phyloP scores from a whole-genome alignment of 768 basidiomycete genomes.

The Boletus reticuloceps region DNA sequence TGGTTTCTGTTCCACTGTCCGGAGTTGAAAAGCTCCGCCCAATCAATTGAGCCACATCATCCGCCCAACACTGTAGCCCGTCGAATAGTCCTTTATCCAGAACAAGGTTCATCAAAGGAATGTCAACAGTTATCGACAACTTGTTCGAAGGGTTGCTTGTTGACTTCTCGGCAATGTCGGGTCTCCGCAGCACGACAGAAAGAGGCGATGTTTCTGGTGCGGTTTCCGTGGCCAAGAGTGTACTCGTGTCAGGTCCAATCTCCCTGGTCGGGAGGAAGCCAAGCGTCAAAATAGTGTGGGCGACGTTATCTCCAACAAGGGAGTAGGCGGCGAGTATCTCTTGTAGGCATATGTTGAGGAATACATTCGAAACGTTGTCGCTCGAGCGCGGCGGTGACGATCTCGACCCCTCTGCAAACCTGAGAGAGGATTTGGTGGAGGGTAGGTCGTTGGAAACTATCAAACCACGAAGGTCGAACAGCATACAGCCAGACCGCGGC shows the following conservation, averaged over 20 bases:
- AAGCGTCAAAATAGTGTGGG: slow-evolving; percentile 48
- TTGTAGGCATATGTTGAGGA: slow-evolving; percentile 42
- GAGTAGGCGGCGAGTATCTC: slow-evolving; percentile 53
- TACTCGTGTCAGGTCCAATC: slow-evolving; percentile 12
- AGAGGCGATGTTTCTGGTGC: slow-evolving; percentile 15
- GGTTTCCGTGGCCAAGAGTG: slow-evolving; percentile 26
- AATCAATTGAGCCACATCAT: slow-evolving; percentile 76
- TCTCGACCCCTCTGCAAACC: slow-evolving; percentile 28
- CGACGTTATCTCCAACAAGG: slow-evolving; percentile 35
- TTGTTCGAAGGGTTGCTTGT: slow-evolving; percentile 1
- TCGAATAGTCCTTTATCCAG: slow-evolving; percentile 69
- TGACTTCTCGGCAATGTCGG: background rate
- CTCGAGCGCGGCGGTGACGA: background rate
- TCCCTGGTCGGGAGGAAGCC: slow-evolving; percentile 39
- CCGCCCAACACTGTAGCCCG: slow-evolving; percentile 82
- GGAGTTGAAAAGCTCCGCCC: slow-evolving; percentile 39
- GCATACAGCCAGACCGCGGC: slow-evolving; percentile 65
- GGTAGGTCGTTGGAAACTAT: slow-evolving; percentile 33
- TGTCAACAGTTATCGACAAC: slow-evolving; percentile 26
- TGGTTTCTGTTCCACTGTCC: slow-evolving; percentile 27
- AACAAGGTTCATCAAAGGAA: slow-evolving; percentile 65
- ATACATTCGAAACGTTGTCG: slow-evolving; percentile 6
- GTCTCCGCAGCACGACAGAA: slow-evolving; percentile 20
- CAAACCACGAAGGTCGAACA: slow-evolving; percentile 61
- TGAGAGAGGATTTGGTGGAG: slow-evolving; percentile 21